Conservation (phyloP, 352 stramenopile species). For the Pythium volutum region DNA sequence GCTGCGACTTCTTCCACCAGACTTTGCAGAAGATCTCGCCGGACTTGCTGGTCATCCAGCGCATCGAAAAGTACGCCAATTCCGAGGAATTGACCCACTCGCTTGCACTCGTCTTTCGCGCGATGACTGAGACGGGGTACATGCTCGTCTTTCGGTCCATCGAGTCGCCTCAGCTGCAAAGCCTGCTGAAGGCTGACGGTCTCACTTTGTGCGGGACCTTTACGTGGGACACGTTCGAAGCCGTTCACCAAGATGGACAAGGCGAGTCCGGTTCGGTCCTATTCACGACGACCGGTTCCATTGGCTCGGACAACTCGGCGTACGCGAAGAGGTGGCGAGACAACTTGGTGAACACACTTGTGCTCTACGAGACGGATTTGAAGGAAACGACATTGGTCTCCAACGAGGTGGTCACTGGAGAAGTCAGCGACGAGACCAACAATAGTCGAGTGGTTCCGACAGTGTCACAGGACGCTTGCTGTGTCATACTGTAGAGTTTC, state of each 20-base stretch:
- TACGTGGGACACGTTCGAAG: constrained; percentile 8
- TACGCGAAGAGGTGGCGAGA: background rate
- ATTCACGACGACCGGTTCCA: background rate
- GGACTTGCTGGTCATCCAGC: constrained; percentile 14
- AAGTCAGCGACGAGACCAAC: too few species aligned
- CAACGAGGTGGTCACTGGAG: too few species aligned
- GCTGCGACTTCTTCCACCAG: constrained; percentile 9
- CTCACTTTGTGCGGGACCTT: constrained; percentile 5
- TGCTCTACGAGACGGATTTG: background rate
- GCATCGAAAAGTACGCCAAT: constrained; percentile 8
- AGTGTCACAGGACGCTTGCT: too few species aligned
- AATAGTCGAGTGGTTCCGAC: too few species aligned
- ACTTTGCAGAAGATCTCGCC: constrained; percentile 11
- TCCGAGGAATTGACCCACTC: constrained; percentile 3
- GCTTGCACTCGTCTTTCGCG: constrained; percentile 10
- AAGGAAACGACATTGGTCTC: too few species aligned
- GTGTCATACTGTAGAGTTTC: too few species aligned
- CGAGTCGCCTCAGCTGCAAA: background rate
- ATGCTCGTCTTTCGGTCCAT: background rate
- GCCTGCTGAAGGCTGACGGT: background rate
- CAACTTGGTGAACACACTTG: background rate
- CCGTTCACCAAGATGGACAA: background rate
- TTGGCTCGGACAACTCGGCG: background rate
- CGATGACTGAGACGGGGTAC: constrained; percentile 9
- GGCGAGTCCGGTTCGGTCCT: background rate